A percentile compares a stretch with the other conserved stretches of the same genome.
Conservation (phyloP, 2,329 filamentous ascomycete genomes). For the Fusarium sublunatum region DNA sequence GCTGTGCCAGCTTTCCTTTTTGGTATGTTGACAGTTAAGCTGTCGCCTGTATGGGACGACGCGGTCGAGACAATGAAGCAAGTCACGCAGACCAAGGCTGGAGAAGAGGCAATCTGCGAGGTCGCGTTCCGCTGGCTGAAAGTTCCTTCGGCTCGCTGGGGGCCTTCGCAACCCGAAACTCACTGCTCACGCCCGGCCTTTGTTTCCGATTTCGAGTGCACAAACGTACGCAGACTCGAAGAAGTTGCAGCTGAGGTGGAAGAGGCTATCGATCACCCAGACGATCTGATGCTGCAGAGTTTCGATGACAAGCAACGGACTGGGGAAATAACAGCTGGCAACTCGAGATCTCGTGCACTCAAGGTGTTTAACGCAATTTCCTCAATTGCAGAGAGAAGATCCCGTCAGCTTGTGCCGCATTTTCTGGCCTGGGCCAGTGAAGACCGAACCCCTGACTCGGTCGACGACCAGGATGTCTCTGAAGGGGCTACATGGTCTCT, state of each 20-base stretch:
- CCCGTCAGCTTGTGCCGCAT: slow-evolving; percentile 84
- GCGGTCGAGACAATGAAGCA: slow-evolving; percentile 79
- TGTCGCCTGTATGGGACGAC: slow-evolving; percentile 90
- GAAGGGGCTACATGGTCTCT: slow-evolving; percentile 70
- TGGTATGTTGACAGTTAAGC: slow-evolving; percentile 85
- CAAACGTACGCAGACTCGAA: slow-evolving; percentile 73
- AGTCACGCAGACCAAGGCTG: slow-evolving; percentile 75
- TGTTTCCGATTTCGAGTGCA: slow-evolving; percentile 85
- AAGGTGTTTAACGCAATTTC: slow-evolving; percentile 81
- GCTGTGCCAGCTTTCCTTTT: slow-evolving; percentile 87
- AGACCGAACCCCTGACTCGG: slow-evolving; percentile 53
- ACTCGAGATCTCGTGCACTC: slow-evolving; percentile 80
- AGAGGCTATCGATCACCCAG: slow-evolving; percentile 62
- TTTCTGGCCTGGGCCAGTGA: slow-evolving; percentile 83
- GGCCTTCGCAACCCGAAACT: slow-evolving; percentile 54
- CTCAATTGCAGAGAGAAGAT: slow-evolving; percentile 83
- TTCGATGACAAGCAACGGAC: slow-evolving; percentile 74
- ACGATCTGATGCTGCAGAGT: slow-evolving; percentile 67
- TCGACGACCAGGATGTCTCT: slow-evolving; percentile 50
- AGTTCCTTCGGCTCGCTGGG: slow-evolving; percentile 66
- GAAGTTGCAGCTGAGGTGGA: slow-evolving; percentile 63
- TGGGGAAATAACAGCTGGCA: slow-evolving; percentile 61
- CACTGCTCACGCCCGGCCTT: slow-evolving; percentile 53
- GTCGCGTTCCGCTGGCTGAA: slow-evolving; percentile 84
- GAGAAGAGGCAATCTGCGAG: slow-evolving; percentile 77